Percentiles rank a stretch among this genome's conserved stretches.
These are phyloP conservation scores for Sisymbrium irio DNA, from an alignment of 345 rosid genomes.

Conservation along the genomic window DNA sequence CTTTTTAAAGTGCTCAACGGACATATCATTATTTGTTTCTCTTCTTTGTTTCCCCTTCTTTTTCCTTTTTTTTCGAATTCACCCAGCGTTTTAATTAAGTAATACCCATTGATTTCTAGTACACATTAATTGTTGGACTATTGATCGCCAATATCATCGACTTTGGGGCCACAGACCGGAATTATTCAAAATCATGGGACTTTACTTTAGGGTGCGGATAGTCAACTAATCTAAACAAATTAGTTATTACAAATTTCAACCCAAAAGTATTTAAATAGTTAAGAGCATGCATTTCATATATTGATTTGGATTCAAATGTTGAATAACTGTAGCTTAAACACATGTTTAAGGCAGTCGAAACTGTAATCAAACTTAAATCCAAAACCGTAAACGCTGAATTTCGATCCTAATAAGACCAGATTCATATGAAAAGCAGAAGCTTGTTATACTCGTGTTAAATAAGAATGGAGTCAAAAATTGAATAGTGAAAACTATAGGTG, in stretches of 20 bases:
- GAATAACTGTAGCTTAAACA: not conserved
- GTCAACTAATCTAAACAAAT: not conserved
- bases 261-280: not conserved
- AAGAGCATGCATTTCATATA: not conserved
- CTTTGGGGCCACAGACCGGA: slow-evolving; percentile 4
- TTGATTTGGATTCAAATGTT: not conserved
- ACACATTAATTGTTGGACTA: not conserved
- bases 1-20: slow-evolving; percentile 46
- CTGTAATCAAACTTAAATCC: not conserved
- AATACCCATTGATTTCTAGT: not conserved
- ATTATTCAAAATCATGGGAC: slow-evolving; percentile 11
- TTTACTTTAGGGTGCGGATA: not conserved
- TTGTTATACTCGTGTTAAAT: not conserved
- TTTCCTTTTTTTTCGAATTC: not conserved
- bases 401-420: not conserved
- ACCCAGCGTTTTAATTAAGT: not conserved
- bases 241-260: not conserved
- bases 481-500: not conserved
- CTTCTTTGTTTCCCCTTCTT: not conserved
- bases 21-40: slow-evolving; percentile 26
- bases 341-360: not conserved
- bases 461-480: not conserved
- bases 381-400: not conserved
- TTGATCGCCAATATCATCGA: not conserved
- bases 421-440: not conserved